Evolutionary conservation across 805 yeast species (phyloP), one percentile per base, ranked within the genome.

Genomic region (Starmerella potacharoeniae): DNA sequence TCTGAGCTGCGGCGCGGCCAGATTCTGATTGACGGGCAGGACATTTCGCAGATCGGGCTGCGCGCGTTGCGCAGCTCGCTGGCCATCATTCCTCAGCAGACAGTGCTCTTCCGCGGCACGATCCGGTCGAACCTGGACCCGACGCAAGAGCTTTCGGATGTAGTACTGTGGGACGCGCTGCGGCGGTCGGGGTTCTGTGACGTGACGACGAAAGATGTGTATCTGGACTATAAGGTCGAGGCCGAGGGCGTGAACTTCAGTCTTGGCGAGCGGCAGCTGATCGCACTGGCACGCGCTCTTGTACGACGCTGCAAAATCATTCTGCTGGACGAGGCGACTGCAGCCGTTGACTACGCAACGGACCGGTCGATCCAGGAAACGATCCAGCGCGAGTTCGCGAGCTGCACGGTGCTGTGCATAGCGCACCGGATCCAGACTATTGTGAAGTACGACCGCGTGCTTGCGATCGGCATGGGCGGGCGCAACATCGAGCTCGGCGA

Each of bases 61-160:
- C 71, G 71, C 55, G 82, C 81, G 58, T 74, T 87, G 64, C 73
- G 95, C 61, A 77, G 84, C 14, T 77, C 77, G 56, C 73, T 86
- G 41, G 77, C 89, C 1, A 86, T 86, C 58, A 87, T 86, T 65
- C 95, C 95, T 4, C 95, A 87, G 68, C 95, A 86, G 62, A 93
- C 95, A 1, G 88, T 84, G 0, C 70, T 86, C 54, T 86, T 87
- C 72, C 79, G 81, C 59, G 95, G 95, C 29, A 77, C 88, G 0
- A 77, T 86, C 50, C 72, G 95, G 64, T 76, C 78, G 55, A 86
- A 86, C 63, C 69, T 86, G 66, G 95, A 86, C 68, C 95, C 95
- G 13, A 79, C 83, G 63, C 67, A 70, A 37, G 73, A 75, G 57
- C 69, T 69, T 55, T 58, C 69, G 14, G 90, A 84, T 63, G 77